phyloP scores from a whole-genome alignment of 1,284 basidiomycete species.

The Apiotrichum brassicae region DNA sequence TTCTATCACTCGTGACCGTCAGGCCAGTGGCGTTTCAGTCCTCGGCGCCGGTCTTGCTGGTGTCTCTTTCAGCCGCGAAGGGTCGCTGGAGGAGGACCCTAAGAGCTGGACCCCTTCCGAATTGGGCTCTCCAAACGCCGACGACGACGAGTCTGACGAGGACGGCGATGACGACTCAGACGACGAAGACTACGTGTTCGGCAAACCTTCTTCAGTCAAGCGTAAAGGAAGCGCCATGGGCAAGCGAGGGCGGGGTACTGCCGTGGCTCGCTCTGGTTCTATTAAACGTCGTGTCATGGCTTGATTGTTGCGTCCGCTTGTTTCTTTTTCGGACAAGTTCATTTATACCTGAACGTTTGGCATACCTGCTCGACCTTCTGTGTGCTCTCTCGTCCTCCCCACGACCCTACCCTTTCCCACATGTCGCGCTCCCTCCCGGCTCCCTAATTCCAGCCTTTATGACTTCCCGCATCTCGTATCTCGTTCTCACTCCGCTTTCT shows the following conservation, averaged over 20 bases:
- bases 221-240: constrained; percentile 6
- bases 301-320: background rate
- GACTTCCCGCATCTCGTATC: background rate
- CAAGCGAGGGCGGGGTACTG: constrained; percentile 12
- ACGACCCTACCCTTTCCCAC: background rate
- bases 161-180: constrained; percentile 14
- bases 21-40: constrained; percentile 21
- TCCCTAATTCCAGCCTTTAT: background rate
- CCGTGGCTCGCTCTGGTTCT: background rate
- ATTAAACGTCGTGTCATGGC: constrained; percentile 11
- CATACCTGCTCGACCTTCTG: background rate
- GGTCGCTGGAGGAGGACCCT: constrained; percentile 8
- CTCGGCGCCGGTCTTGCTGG: constrained; percentile 41
- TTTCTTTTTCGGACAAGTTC: background rate
- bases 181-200: constrained; percentile 19
- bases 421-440: background rate
- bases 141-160: constrained; percentile 17
- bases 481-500: background rate
- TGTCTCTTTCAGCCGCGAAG: constrained; percentile 28
- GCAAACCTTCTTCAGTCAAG: constrained; percentile 13
- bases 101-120: constrained; percentile 10
- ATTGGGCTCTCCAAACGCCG: constrained; percentile 9
- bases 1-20: constrained; percentile 10
- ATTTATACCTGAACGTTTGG: background rate
- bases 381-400: background rate